Percentiles rank a stretch among this genome's conserved stretches.
Evolutionary conservation across 2,329 filamentous ascomycete genomes (phyloP).

Genomic region (Phyllosticta citrichinensis): DNA sequence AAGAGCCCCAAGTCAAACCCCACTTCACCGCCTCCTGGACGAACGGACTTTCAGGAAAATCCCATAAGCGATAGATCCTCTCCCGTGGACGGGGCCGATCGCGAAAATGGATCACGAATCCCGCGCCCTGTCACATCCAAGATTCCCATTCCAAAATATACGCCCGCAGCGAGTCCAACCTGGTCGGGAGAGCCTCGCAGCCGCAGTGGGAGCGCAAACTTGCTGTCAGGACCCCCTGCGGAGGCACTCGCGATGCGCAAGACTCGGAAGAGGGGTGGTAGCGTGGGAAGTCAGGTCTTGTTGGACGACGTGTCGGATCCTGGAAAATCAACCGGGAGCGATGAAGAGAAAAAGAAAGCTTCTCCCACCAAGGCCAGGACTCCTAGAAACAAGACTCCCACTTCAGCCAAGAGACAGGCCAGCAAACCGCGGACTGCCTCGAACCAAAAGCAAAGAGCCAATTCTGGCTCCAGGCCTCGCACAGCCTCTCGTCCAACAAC

Average conservation of each 20-base stretch:
- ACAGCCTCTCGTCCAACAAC: conserved; percentile 49
- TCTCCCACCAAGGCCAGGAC: conserved; percentile 32
- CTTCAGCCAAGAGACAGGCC: conserved; percentile 24
- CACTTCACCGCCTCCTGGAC: neutral
- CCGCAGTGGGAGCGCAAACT: conserved; percentile 42
- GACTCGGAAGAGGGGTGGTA: conserved; percentile 60
- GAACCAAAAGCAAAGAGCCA: conserved; percentile 8
- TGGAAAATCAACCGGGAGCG: conserved; percentile 13
- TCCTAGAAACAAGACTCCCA: conserved; percentile 26
- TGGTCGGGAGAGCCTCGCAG: conserved; percentile 61
- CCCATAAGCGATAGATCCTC: neutral
- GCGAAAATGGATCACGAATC: neutral
- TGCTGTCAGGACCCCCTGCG: conserved; percentile 50
- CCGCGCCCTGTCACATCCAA: conserved; percentile 51
- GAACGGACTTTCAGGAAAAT: neutral
- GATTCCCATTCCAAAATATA: conserved; percentile 77
- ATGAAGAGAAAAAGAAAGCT: conserved; percentile 8
- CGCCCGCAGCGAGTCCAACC: conserved; percentile 63
- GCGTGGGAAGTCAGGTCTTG: conserved; percentile 43
- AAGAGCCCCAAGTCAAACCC: neutral
- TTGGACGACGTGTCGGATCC: conserved; percentile 38
- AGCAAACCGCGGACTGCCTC: conserved; percentile 18
- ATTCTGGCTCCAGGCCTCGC: conserved; percentile 38
- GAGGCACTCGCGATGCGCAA: conserved; percentile 51
- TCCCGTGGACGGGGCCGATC: conserved; percentile 7